These are phyloP conservation scores for Avena sativa DNA, from an alignment of 176 grass and related monocot genomes.

Conservation along the genomic window DNA sequence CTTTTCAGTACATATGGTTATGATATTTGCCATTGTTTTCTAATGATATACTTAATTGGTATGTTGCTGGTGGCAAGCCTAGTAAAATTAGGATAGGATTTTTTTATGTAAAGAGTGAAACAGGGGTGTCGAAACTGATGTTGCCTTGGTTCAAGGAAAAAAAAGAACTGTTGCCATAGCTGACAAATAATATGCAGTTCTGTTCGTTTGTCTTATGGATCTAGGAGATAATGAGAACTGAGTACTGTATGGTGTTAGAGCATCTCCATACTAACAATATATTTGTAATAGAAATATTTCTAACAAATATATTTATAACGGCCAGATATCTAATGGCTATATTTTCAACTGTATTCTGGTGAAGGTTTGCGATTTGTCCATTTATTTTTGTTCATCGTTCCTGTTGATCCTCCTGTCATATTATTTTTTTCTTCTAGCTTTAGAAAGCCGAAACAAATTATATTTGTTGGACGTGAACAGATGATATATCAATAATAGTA, in stretches of 20 bases:
- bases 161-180: constrained; percentile 13
- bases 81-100: not conserved
- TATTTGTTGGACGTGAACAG: not conserved
- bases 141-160: constrained; percentile 1
- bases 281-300: not conserved
- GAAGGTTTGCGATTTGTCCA: not conserved
- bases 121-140: not conserved
- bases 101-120: not conserved
- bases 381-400: not conserved
- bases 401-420: not conserved
- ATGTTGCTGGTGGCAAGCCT: constrained; percentile 13
- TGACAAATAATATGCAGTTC: not conserved
- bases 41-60: not conserved
- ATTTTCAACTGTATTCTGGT: not conserved
- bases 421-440: not conserved
- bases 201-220: not conserved
- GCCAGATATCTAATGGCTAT: not conserved
- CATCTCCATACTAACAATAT: constrained; percentile 23
- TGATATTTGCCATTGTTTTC: not conserved
- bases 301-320: not conserved
- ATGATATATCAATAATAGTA: not conserved
- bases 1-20: constrained; percentile 4
- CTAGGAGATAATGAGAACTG: not conserved
- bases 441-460: not conserved
- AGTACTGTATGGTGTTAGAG: not conserved